Evolutionary conservation across 192 early-diverging fungal genomes (phyloP).

Genomic region (Linderina pennispora): DNA sequence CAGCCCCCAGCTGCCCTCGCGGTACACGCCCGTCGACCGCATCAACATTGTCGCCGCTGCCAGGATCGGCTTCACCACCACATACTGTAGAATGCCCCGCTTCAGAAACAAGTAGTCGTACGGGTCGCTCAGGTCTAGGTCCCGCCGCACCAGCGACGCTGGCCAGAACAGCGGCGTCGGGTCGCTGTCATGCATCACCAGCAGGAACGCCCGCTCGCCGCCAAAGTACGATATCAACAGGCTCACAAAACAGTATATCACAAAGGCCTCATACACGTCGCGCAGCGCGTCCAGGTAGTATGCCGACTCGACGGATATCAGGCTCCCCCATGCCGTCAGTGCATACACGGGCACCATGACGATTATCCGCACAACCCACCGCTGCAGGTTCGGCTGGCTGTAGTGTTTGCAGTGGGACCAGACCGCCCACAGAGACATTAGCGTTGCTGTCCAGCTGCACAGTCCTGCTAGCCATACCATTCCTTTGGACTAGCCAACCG

Average conservation of each 20-base stretch:
- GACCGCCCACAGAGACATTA: conserved; percentile 35
- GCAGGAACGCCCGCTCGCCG: conserved; percentile 78
- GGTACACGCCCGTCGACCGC: conserved; percentile 64
- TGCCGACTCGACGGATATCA: conserved; percentile 66
- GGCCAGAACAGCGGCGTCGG: conserved; percentile 80
- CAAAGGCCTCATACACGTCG: conserved; percentile 94
- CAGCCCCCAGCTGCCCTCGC: conserved; percentile 72
- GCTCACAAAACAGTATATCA: conserved; percentile 92
- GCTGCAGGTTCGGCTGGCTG: conserved; percentile 53
- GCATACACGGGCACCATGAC: conserved; percentile 84
- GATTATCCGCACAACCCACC: conserved; percentile 61
- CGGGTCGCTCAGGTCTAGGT: conserved; percentile 82
- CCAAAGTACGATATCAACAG: conserved; percentile 82
- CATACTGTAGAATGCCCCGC: conserved; percentile 91
- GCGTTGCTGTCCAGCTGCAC: conserved; percentile 39
- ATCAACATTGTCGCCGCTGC: conserved; percentile 75
- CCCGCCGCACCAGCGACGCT: conserved; percentile 59
- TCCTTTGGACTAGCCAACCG: conserved; percentile 23
- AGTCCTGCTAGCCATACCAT: conserved; percentile 43
- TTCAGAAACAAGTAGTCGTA: conserved; percentile 82
- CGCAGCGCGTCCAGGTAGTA: conserved; percentile 87
- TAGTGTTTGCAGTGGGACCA: conserved; percentile 50
- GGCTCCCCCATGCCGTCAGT: conserved; percentile 68
- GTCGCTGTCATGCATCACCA: conserved; percentile 71
- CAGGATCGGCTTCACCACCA: conserved; percentile 79